A percentile compares a stretch with the other conserved stretches of the same genome.
These are phyloP conservation scores for Lasiosphaeria hispida DNA, from an alignment of 495 filamentous ascomycete species.

Conservation along the genomic window DNA sequence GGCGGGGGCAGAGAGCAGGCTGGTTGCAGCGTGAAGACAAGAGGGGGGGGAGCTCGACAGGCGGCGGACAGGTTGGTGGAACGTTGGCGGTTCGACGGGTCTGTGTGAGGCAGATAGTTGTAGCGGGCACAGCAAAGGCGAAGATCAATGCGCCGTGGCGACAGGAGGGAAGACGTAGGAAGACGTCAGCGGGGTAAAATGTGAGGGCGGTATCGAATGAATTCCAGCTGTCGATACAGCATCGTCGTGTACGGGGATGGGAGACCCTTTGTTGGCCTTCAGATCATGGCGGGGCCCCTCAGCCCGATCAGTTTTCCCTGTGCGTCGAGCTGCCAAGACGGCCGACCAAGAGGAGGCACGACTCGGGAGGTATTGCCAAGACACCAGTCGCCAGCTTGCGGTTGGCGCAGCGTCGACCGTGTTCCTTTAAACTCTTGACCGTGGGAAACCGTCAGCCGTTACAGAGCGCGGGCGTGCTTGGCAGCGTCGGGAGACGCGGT, in stretches of 20 bases:
- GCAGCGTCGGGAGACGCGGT: too few relatives aligned
- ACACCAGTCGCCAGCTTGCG: background rate
- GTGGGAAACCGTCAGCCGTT: background rate
- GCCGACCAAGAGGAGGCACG: conserved; percentile 19
- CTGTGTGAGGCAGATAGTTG: background rate
- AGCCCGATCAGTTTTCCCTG: conserved; percentile 15
- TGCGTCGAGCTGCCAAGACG: conserved; percentile 11
- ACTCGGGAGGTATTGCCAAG: conserved; percentile 19
- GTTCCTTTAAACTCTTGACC: background rate
- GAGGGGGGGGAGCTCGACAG: background rate
- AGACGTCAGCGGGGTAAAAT: conserved; percentile 22
- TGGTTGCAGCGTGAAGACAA: too few relatives aligned
- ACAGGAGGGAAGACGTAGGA: background rate
- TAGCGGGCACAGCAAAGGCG: background rate
- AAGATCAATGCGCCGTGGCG: background rate
- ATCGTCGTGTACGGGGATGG: conserved; percentile 17
- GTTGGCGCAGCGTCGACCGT: background rate
- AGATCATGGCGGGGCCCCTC: conserved; percentile 27
- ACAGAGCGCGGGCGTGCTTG: background rate
- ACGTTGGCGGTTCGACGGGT: background rate
- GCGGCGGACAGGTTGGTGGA: background rate
- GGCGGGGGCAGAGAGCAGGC: too few relatives aligned
- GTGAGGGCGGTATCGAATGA: conserved; percentile 16
- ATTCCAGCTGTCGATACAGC: conserved; percentile 23
- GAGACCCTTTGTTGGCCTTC: conserved; percentile 14